phyloP scores from a whole-genome alignment of 495 filamentous ascomycete genomes.

The Penicillium odoratum region DNA sequence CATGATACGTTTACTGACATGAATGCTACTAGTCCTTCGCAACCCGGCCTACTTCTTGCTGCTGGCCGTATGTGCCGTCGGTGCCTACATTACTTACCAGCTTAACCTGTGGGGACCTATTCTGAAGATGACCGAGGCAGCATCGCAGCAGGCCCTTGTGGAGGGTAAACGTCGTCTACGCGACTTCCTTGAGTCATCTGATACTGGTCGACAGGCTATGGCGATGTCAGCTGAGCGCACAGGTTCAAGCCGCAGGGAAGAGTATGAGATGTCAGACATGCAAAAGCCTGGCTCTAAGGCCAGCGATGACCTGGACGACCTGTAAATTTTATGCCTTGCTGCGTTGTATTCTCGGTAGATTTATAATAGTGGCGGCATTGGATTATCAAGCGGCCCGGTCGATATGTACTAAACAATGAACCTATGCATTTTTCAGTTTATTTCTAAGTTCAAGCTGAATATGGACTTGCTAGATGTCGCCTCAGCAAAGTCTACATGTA shows the following conservation, averaged over 20 bases:
- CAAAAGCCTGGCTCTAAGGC: slow-evolving; percentile 32
- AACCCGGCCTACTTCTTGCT: slow-evolving; percentile 93
- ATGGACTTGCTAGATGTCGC: no score
- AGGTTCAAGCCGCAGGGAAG: slow-evolving; percentile 29
- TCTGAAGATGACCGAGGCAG: slow-evolving; percentile 88
- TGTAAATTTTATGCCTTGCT: slow-evolving; percentile 31
- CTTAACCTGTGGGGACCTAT: slow-evolving; percentile 97
- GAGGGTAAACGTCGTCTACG: slow-evolving; percentile 86
- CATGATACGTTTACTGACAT: slow-evolving; percentile 13
- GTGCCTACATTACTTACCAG: slow-evolving; percentile 83
- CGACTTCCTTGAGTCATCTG: slow-evolving; percentile 79
- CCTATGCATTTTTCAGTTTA: background rate
- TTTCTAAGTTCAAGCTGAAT: background rate
- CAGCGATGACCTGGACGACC: slow-evolving; percentile 41
- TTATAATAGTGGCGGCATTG: slow-evolving; percentile 12
- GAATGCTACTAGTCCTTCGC: slow-evolving; percentile 64
- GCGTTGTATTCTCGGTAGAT: slow-evolving; percentile 9
- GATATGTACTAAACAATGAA: slow-evolving; percentile 5
- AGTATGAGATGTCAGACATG: slow-evolving; percentile 50
- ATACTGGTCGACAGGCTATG: slow-evolving; percentile 77
- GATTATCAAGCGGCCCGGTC: background rate
- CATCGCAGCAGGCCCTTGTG: slow-evolving; percentile 78
- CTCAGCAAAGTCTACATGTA: no score
- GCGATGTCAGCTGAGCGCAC: slow-evolving; percentile 56
- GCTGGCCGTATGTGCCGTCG: slow-evolving; percentile 70